phyloP scores from a whole-genome alignment of 768 basidiomycete species.

The Psilocybe azurescens region DNA sequence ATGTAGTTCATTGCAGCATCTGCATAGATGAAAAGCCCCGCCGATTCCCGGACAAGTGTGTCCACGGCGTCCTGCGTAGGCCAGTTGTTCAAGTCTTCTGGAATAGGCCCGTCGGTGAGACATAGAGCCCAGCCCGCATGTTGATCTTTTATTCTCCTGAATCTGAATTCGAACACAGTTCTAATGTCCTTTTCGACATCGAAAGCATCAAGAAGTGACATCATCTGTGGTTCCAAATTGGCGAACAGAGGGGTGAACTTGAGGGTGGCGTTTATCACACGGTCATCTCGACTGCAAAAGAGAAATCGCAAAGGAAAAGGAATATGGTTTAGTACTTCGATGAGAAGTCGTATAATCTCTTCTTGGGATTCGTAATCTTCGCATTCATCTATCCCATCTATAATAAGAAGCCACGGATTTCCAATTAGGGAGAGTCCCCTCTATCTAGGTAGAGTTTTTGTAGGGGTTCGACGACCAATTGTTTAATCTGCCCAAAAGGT shows the following conservation, averaged over 20 bases:
- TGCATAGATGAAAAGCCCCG: slow-evolving; percentile 22
- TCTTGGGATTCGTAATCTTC: slow-evolving; percentile 8
- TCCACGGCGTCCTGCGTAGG: slow-evolving; percentile 1
- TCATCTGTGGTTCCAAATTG: slow-evolving; percentile 18
- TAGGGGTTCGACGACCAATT: slow-evolving; percentile 13
- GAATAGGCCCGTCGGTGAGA: not conserved
- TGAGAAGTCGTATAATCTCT: slow-evolving; percentile 15
- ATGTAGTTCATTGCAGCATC: slow-evolving; percentile 14
- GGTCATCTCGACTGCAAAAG: slow-evolving; percentile 21
- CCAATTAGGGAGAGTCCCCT: no score
- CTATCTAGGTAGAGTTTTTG: not conserved
- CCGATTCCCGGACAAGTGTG: slow-evolving; percentile 5
- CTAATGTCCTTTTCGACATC: not conserved
- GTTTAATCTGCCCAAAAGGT: slow-evolving; percentile 8
- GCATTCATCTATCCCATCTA: slow-evolving; percentile 33
- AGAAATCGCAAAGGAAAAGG: slow-evolving; percentile 23
- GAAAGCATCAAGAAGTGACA: not conserved
- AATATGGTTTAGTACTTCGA: not conserved
- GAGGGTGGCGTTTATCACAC: no score
- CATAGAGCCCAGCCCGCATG: not conserved
- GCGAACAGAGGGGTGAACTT: no score
- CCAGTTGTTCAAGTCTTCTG: not conserved
- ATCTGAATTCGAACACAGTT: not conserved
- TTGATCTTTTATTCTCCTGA: not conserved
- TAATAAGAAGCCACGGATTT: slow-evolving; percentile 14